Evolutionary conservation across 176 grass and related monocot species (phyloP).

Genomic region (Themeda triandra): DNA sequence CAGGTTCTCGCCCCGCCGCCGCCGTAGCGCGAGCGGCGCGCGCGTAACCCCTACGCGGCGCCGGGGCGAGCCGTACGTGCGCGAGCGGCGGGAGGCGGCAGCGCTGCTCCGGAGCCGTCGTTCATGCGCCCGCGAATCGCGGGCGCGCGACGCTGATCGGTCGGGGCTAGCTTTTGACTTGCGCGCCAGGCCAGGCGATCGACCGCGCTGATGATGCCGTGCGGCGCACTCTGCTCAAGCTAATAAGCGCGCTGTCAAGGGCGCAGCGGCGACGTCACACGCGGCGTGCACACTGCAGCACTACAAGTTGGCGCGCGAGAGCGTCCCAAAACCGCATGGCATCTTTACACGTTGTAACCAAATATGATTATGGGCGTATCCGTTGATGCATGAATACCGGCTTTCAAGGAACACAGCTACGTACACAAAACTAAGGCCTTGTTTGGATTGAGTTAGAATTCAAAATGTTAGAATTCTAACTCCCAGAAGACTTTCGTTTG

Average conservation of each 20-base stretch:
- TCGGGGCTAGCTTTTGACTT: not conserved
- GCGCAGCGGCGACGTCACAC: not conserved
- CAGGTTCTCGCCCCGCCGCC: too few relatives aligned
- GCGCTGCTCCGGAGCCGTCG: not conserved
- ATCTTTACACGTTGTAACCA: conserved; percentile 1
- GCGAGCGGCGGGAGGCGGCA: not conserved
- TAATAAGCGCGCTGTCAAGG: too few relatives aligned
- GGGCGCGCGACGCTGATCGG: not conserved
- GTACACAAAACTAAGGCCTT: too few relatives aligned
- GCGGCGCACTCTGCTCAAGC: not conserved
- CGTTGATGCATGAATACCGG: not conserved
- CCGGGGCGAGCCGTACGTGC: not conserved
- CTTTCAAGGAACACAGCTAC: conserved; percentile 3
- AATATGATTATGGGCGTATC: not conserved
- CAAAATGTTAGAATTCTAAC: too few relatives aligned
- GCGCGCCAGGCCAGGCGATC: not conserved
- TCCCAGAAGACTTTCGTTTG: too few relatives aligned
- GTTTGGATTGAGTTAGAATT: too few relatives aligned
- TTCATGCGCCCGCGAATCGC: not conserved
- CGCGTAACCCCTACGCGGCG: too few relatives aligned
- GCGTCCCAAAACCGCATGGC: conserved; percentile 20
- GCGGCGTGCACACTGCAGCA: not conserved
- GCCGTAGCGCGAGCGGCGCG: too few relatives aligned
- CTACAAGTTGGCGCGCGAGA: not conserved
- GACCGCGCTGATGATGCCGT: not conserved